Conservation (phyloP, 129 eudicot species). For the Helianthus annuus region HanXRQr2.0-SUNRISE NC_035437.2:148558726-148559225, state of each 20-base stretch:
- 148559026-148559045: conserved; percentile 78
- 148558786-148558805: no score
- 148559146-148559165: background rate
- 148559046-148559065: conserved; percentile 99
- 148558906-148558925: conserved; percentile 93
- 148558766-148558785: no score
- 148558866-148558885: conserved; percentile 80
- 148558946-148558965: conserved; percentile 3
- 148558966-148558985: background rate
- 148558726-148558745: no score
- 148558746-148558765: no score
- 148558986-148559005: conserved; percentile 27
- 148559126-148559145: background rate
- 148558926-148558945: conserved; percentile 19
- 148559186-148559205: no score
- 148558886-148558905: conserved; percentile 84
- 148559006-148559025: conserved; percentile 85
- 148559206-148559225: no score
- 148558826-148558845: background rate
- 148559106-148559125: conserved; percentile 7
- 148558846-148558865: conserved; percentile 81
- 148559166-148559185: background rate
- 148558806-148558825: no score
- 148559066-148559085: conserved; percentile 74
- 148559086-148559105: conserved; percentile 92